Evolutionary conservation across 495 filamentous ascomycete species (phyloP).

Genomic region (Penicillium paradoxum): DNA sequence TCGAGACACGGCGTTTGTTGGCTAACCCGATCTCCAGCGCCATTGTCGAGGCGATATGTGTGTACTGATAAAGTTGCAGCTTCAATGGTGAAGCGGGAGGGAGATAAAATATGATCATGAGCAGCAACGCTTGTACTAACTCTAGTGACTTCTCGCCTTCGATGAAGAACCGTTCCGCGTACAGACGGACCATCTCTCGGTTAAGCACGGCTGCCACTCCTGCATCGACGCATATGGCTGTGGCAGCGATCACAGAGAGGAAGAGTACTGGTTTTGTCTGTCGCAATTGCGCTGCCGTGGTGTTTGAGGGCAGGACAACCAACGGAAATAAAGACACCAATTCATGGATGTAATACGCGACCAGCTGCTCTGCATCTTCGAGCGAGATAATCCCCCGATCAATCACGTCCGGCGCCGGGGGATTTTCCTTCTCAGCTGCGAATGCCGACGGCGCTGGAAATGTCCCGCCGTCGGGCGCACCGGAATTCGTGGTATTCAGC

Average conservation of each 20-base stretch:
- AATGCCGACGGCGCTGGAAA: slow-evolving; percentile 14
- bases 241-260: slow-evolving; percentile 46
- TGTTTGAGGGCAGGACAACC: slow-evolving; percentile 33
- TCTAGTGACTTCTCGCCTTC: slow-evolving; percentile 50
- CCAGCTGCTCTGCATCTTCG: slow-evolving; percentile 39
- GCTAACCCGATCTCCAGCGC: slow-evolving; percentile 49
- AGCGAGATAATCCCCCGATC: slow-evolving; percentile 45
- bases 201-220: slow-evolving; percentile 41
- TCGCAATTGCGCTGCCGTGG: slow-evolving; percentile 40
- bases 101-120: slow-evolving; percentile 48
- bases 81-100: slow-evolving; percentile 44
- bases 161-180: slow-evolving; percentile 45
- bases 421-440: slow-evolving; percentile 11
- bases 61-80: slow-evolving; percentile 51
- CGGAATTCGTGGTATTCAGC: slow-evolving; percentile 16
- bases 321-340: slow-evolving; percentile 40
- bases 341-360: slow-evolving; percentile 40
- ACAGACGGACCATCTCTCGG: slow-evolving; percentile 42
- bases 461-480: slow-evolving; percentile 12
- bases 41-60: slow-evolving; percentile 52
- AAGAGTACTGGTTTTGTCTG: slow-evolving; percentile 45
- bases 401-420: slow-evolving; percentile 33
- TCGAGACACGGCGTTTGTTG: slow-evolving; percentile 25
- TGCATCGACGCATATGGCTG: slow-evolving; percentile 38
- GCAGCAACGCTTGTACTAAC: slow-evolving; percentile 45